Conservation (phyloP, 305 asterid species). For the Ajuga reptans region DNA sequence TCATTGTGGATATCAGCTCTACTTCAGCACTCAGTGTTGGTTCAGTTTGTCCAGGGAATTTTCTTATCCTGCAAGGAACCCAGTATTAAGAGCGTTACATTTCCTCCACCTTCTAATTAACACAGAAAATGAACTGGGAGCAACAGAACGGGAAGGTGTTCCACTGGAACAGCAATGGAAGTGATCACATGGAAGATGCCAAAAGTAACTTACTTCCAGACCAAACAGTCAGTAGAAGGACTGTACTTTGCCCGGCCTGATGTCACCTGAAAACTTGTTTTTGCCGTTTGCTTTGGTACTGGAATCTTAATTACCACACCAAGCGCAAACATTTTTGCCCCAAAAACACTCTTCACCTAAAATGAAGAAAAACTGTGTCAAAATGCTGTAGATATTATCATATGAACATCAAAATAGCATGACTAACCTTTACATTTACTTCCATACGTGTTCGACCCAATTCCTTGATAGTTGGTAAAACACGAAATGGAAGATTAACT, state of each 20-base stretch:
- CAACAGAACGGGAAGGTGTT: background rate
- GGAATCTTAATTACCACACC: constrained; percentile 98
- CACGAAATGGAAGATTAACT: constrained; percentile 97
- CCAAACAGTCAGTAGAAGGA: constrained; percentile 91
- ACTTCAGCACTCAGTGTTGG: constrained; percentile 98
- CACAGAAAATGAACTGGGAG: background rate
- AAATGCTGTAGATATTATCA: background rate
- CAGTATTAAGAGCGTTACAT: background rate
- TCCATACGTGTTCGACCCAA: constrained; percentile 99
- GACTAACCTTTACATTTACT: constrained; percentile 93
- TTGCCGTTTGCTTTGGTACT: constrained; percentile 98
- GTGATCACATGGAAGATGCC: background rate
- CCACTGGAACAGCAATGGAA: background rate
- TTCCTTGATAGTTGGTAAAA: constrained; percentile 96
- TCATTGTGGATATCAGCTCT: constrained; percentile 87
- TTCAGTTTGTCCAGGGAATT: constrained; percentile 99
- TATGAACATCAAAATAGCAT: constrained; percentile 13
- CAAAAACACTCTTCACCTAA: constrained; percentile 98
- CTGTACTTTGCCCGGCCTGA: constrained; percentile 95
- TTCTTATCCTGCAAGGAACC: constrained; percentile 66
- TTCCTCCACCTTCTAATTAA: constrained; percentile 1
- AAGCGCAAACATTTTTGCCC: constrained; percentile 99
- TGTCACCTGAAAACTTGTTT: constrained; percentile 97
- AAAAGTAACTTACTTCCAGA: constrained; percentile 85
- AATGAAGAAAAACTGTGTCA: constrained; percentile 16